Conservation (phyloP, 1,284 basidiomycete genomes). For the Irpex sp. region DNA sequence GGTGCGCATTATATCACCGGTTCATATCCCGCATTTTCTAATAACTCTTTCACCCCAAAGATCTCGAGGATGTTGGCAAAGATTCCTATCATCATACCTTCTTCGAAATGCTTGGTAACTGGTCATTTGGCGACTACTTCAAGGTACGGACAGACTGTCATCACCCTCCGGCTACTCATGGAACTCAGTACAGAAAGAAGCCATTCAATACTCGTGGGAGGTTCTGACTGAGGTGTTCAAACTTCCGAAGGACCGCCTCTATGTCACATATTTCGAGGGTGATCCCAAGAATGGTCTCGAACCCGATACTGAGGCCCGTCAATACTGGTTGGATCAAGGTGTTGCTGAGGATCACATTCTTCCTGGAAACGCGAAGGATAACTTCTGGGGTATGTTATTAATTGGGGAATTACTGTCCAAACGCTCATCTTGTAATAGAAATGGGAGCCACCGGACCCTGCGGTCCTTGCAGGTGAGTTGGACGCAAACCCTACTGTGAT, state of each 20-base stretch:
- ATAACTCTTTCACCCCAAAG: constrained; percentile 34
- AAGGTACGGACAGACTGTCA: constrained; percentile 56
- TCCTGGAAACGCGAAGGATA: constrained; percentile 94
- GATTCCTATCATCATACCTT: constrained; percentile 98
- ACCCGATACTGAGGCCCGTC: constrained; percentile 84
- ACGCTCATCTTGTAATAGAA: constrained; percentile 46
- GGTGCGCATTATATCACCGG: constrained; percentile 41
- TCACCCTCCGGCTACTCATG: neutral
- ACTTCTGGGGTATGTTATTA: constrained; percentile 89
- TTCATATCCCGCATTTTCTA: constrained; percentile 8
- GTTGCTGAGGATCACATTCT: constrained; percentile 89
- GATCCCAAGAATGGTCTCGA: constrained; percentile 85
- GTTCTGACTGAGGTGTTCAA: constrained; percentile 88
- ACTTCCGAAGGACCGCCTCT: constrained; percentile 87
- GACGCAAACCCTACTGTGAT: neutral
- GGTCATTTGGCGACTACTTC: constrained; percentile 99
- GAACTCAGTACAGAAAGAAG: constrained; percentile 69
- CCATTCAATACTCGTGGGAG: constrained; percentile 92
- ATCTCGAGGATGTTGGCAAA: constrained; percentile 97
- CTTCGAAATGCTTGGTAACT: constrained; percentile 99
- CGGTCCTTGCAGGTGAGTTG: constrained; percentile 85
- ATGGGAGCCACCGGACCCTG: constrained; percentile 99
- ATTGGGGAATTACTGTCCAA: neutral
- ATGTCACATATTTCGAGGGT: constrained; percentile 98
- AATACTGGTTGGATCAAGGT: constrained; percentile 86